Conservation (phyloP, 805 yeast species). For the Candida mattraensis region DNA sequence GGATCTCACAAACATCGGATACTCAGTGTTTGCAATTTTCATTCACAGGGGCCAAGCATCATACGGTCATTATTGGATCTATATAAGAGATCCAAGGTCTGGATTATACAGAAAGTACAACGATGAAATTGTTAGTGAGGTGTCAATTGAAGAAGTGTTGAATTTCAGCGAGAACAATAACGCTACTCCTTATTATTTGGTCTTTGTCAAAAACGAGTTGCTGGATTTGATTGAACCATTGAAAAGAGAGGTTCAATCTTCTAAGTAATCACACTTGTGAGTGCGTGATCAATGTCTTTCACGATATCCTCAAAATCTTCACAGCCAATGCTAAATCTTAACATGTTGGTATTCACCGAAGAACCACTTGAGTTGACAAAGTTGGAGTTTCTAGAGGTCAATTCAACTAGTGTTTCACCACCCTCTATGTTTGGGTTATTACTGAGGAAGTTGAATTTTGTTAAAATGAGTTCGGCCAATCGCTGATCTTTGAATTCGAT, state of each 20-base stretch:
- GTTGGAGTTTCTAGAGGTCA: conserved; percentile 37
- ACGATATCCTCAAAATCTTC: conserved; percentile 53
- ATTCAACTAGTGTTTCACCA: conserved; percentile 55
- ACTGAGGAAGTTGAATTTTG: conserved; percentile 46
- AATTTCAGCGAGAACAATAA: conserved; percentile 68
- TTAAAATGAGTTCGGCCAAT: conserved; percentile 41
- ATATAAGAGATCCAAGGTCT: conserved; percentile 72
- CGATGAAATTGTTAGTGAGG: conserved; percentile 92
- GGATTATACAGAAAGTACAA: conserved; percentile 84
- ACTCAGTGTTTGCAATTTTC: conserved; percentile 85
- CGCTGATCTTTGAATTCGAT: conserved; percentile 37
- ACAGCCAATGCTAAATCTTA: conserved; percentile 54
- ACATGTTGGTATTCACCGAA: conserved; percentile 29
- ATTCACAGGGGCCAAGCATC: conserved; percentile 95
- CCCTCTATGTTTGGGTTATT: conserved; percentile 48
- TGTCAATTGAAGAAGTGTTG: conserved; percentile 61
- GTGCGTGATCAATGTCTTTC: conserved; percentile 45
- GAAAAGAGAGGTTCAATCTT: conserved; percentile 42
- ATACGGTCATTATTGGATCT: conserved; percentile 97
- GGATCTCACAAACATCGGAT: conserved; percentile 62
- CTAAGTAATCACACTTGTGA: conserved; percentile 25
- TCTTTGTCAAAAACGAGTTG: conserved; percentile 68
- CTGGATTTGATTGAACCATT: conserved; percentile 64
- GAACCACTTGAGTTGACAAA: conserved; percentile 20
- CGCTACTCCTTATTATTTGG: conserved; percentile 93